phyloP scores from a whole-genome alignment of 2,329 filamentous ascomycete genomes.

The Coniochaeta prunicola region DNA sequence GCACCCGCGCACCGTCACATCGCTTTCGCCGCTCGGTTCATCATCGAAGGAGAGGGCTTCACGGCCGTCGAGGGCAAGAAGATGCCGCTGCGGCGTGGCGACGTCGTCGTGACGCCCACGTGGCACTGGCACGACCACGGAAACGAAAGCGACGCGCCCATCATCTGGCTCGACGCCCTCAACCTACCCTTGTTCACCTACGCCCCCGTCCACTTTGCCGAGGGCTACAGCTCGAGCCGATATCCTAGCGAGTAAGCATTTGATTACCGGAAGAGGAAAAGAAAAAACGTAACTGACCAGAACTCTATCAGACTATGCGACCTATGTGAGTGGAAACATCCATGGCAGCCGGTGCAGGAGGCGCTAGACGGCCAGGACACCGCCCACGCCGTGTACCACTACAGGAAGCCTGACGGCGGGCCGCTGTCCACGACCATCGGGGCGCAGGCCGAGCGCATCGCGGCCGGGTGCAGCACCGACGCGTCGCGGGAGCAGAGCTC shows the following conservation, averaged over 20 bases:
- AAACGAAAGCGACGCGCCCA: conserved; percentile 44
- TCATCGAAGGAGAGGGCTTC: conserved; percentile 50
- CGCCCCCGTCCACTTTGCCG: conserved; percentile 13
- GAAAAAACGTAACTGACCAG: no score
- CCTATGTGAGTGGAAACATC: no score
- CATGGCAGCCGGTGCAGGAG: no score
- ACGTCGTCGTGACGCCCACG: conserved; percentile 49
- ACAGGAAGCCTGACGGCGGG: conserved; percentile 21
- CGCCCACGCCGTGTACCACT: conserved; percentile 26
- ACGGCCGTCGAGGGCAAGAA: conserved; percentile 48
- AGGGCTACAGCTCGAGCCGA: background rate
- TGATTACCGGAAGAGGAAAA: no score
- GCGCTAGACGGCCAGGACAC: no score
- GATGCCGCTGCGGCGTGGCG: conserved; percentile 42
- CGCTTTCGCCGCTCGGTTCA: conserved; percentile 49
- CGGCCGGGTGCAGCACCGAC: conserved; percentile 23
- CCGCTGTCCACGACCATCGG: conserved; percentile 36
- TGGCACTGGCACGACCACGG: conserved; percentile 57
- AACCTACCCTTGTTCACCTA: conserved; percentile 45
- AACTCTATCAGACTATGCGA: no score
- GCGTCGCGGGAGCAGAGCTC: background rate
- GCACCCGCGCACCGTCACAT: conserved; percentile 49
- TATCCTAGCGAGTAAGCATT: no score
- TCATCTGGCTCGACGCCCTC: conserved; percentile 52
- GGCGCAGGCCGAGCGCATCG: conserved; percentile 39